A percentile compares a stretch with the other conserved stretches of the same genome.
Conservation (phyloP, 495 filamentous ascomycete species). For the Aspergillus cavernicola region DNA sequence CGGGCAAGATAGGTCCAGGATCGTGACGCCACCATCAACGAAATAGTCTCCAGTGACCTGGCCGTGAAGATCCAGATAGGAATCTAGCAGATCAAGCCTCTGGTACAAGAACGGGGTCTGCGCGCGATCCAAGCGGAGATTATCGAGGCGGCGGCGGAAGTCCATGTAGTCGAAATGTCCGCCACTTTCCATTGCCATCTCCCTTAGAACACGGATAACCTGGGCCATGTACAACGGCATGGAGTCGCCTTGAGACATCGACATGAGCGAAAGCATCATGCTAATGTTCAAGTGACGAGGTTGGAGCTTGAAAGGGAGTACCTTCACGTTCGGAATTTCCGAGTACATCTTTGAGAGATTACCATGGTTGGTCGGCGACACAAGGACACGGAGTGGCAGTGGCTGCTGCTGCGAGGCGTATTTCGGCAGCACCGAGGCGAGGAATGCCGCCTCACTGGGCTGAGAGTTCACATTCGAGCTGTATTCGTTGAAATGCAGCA, state of each 20-base stretch:
- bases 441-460: constrained; percentile 65
- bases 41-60: constrained; percentile 16
- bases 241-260: constrained; percentile 19
- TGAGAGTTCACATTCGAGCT: constrained; percentile 47
- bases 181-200: constrained; percentile 49
- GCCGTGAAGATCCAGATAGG: constrained; percentile 32
- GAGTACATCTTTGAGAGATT: constrained; percentile 42
- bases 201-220: constrained; percentile 49
- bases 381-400: constrained; percentile 55
- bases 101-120: constrained; percentile 34
- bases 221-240: constrained; percentile 52
- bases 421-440: constrained; percentile 45
- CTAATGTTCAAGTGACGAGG: constrained; percentile 43
- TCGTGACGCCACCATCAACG: constrained; percentile 56
- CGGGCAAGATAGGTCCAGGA: constrained; percentile 70
- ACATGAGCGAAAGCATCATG: constrained; percentile 67
- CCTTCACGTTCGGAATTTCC: constrained; percentile 35
- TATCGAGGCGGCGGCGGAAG: constrained; percentile 24
- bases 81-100: constrained; percentile 42
- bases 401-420: constrained; percentile 11
- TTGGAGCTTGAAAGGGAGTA: constrained; percentile 22
- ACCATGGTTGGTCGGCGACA: constrained; percentile 56
- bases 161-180: constrained; percentile 49
- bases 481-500: constrained; percentile 68
- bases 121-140: constrained; percentile 17